phyloP scores from a whole-genome alignment of 257 asterid species.

The Salvia miltiorrhiza region DNA sequence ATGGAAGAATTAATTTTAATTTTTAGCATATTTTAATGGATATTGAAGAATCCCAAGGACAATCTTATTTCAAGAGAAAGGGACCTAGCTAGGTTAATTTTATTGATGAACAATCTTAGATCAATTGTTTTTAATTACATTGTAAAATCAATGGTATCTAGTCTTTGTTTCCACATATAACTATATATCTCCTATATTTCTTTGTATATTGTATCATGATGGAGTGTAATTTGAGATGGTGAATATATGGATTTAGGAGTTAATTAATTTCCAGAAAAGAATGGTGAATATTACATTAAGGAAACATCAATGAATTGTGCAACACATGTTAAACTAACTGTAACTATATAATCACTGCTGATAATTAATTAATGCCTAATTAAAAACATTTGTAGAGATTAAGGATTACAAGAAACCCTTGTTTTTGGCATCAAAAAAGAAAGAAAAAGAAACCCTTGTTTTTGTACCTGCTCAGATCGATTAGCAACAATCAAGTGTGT shows the following conservation, averaged over 20 bases:
- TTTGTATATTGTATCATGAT: not conserved
- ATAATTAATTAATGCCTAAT: not conserved
- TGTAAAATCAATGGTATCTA: not conserved
- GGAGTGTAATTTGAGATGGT: not conserved
- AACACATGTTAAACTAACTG: not conserved
- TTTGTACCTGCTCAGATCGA: not conserved
- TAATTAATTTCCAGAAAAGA: not conserved
- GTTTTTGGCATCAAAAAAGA: not conserved
- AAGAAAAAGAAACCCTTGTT: not conserved
- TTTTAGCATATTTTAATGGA: not conserved
- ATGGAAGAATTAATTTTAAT: not conserved
- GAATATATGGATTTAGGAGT: not conserved
- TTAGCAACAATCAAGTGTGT: not conserved
- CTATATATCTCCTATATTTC: not conserved
- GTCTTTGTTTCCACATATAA: not conserved
- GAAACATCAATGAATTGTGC: no score
- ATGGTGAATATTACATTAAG: not conserved
- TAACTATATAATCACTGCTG: not conserved
- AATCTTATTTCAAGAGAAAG: not conserved
- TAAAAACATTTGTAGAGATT: not conserved
- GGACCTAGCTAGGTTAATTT: not conserved
- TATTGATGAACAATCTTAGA: not conserved
- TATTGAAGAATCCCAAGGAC: slow-evolving; percentile 12
- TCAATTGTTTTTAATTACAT: not conserved
- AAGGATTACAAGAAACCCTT: not conserved